Conservation (phyloP, 345 rosid genomes). For the Populus ilicifolia region DNA sequence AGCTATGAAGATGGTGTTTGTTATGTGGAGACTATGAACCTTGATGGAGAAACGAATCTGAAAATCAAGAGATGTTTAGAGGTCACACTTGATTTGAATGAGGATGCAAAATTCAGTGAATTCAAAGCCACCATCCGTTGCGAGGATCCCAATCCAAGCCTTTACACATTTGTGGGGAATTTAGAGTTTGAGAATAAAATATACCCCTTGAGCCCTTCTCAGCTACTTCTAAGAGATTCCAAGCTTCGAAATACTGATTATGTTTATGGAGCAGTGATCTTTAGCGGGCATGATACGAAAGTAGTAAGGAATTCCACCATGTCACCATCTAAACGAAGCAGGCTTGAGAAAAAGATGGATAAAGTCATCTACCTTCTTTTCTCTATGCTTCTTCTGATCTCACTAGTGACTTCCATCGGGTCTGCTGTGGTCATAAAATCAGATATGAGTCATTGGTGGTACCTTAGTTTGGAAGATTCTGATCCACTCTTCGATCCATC, state of each 20-base stretch:
- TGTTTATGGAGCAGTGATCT: slow-evolving; percentile 59
- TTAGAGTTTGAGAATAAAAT: slow-evolving; percentile 43
- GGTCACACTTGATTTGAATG: slow-evolving; percentile 39
- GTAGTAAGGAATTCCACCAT: slow-evolving; percentile 56
- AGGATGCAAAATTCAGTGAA: slow-evolving; percentile 40
- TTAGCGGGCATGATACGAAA: slow-evolving; percentile 68
- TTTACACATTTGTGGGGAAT: slow-evolving; percentile 69
- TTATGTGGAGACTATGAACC: slow-evolving; percentile 82
- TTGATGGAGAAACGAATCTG: slow-evolving; percentile 77
- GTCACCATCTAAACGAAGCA: slow-evolving; percentile 71
- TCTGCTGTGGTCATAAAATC: slow-evolving; percentile 34
- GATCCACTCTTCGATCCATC: slow-evolving; percentile 42
- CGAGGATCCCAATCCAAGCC: slow-evolving; percentile 74
- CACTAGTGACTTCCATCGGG: slow-evolving; percentile 48
- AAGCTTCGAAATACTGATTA: slow-evolving; percentile 67
- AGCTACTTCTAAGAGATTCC: slow-evolving; percentile 67
- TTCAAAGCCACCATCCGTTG: slow-evolving; percentile 45
- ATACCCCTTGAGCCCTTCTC: slow-evolving; percentile 52
- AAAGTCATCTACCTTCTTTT: slow-evolving; percentile 59
- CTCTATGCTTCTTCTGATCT: slow-evolving; percentile 44
- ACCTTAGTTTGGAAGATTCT: slow-evolving; percentile 35
- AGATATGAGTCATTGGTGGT: slow-evolving; percentile 61
- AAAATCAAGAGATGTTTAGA: slow-evolving; percentile 65
- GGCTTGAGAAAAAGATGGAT: slow-evolving; percentile 69
- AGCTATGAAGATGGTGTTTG: slow-evolving; percentile 78